Percentiles rank a stretch among this genome's conserved stretches.
phyloP scores from a whole-genome alignment of 352 stramenopile genomes.

The Pythium scleroteichum region DNA sequence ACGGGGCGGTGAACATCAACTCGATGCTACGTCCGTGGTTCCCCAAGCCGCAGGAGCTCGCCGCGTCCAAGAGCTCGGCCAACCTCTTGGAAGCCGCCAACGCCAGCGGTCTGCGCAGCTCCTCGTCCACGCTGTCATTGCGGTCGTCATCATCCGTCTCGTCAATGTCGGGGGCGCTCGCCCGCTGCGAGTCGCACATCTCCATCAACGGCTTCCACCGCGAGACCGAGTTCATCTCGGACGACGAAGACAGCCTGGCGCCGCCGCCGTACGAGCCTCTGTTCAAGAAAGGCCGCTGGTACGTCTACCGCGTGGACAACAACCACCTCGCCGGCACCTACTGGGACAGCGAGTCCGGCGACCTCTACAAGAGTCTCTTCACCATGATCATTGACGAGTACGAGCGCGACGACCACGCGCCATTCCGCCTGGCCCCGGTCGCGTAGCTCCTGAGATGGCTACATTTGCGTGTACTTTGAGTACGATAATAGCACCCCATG shows the following conservation, averaged over 20 bases:
- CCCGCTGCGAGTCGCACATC: slow-evolving; percentile 65
- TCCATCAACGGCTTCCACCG: slow-evolving; percentile 68
- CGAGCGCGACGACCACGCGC: slow-evolving; percentile 31
- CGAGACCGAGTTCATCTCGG: slow-evolving; percentile 34
- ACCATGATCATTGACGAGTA: slow-evolving; percentile 64
- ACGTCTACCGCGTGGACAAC: slow-evolving; percentile 74
- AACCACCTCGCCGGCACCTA: slow-evolving; percentile 78
- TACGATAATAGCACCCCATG: background rate
- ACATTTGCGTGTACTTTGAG: background rate
- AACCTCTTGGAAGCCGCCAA: slow-evolving; percentile 27
- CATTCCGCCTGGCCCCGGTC: no score
- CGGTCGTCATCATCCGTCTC: slow-evolving; percentile 38
- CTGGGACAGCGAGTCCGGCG: slow-evolving; percentile 59
- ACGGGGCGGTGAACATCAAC: slow-evolving; percentile 75
- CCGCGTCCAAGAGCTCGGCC: slow-evolving; percentile 11
- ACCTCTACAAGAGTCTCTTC: slow-evolving; percentile 75
- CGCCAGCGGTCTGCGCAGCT: background rate
- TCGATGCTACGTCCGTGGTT: slow-evolving; percentile 73
- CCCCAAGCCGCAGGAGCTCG: slow-evolving; percentile 43
- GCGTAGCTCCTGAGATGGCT: background rate
- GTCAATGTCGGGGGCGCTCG: slow-evolving; percentile 32
- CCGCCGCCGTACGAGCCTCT: slow-evolving; percentile 8
- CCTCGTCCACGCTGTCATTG: slow-evolving; percentile 37
- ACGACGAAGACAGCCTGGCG: slow-evolving; percentile 13
- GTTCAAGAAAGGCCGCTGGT: slow-evolving; percentile 70